Base-by-base conservation (phyloP, 192 early-diverging fungal genomes). In the Coemansia sp. region DNA sequence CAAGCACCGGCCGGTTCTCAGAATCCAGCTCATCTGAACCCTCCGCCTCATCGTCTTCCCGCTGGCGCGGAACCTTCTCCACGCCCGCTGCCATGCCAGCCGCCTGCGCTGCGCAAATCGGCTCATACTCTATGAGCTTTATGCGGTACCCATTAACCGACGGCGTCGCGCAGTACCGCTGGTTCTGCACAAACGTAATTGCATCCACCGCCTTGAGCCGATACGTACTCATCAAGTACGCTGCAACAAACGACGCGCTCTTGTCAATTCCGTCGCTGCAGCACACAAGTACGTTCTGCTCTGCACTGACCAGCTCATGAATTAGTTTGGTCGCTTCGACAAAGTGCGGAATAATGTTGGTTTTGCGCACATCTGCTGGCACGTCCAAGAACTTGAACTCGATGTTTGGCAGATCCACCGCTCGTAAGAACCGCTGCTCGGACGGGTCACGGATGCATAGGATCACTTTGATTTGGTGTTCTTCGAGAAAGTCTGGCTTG, bases 241-340 rank as follows among this genome's bases (percentile, higher is more conserved):
- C 93, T 25, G 94, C 87, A 0, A 94, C 91, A 79, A 97, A 92
- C 35, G 90, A 83, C 7, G 94, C 91, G 26, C 87, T 87, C 61
- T 94, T 82, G 4, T 90, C 91, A 54, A 97, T 90, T 9, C 93
- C 94, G 21, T 89, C 90, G 69, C 86, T 90, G 57, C 90, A 91
- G 37, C 86, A 89, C 31, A 90, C 85, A 2, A 92, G 61, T 6
- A 90, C 86, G 41, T 77, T 87, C 1, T 84, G 82, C 29, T 74
- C 71, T 12, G 62, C 38, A 16, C 37, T 41, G 3, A 83, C 29
- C 8, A 85, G 79, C 16, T 83, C 57, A 21, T 69, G 68, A 57
- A 95, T 86, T 54, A 87, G 87, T 48, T 74, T 59, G 38, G 72
- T 88, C 11, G 87, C 85, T 1, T 72, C 62, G 14, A 85, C 84